A percentile compares a stretch with the other conserved stretches of the same genome.
phyloP scores from a whole-genome alignment of 2,329 filamentous ascomycete genomes.

The Calonectria multiphialidica region DNA sequence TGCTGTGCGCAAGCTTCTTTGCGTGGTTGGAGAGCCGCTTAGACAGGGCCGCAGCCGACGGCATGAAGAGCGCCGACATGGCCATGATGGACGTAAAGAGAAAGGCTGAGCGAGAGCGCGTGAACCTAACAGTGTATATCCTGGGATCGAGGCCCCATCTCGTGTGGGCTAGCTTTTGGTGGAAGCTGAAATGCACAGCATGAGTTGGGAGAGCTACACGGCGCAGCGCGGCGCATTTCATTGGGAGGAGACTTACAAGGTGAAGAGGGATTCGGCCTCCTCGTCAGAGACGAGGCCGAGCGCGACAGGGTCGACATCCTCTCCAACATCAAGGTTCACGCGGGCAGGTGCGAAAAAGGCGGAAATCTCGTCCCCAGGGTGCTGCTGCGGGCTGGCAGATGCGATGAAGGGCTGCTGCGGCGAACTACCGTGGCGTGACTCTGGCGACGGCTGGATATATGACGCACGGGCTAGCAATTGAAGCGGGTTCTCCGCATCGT shows the following conservation, averaged over 20 bases:
- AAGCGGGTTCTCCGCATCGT: constrained; percentile 81
- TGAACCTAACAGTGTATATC: constrained; percentile 74
- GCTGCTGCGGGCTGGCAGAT: constrained; percentile 29
- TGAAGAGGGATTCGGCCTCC: constrained; percentile 74
- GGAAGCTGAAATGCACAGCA: constrained; percentile 64
- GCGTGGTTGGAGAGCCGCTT: constrained; percentile 75
- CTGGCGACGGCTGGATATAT: constrained; percentile 70
- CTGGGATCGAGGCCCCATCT: constrained; percentile 79
- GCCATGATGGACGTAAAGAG: constrained; percentile 79
- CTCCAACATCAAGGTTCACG: constrained; percentile 72
- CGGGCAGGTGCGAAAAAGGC: constrained; percentile 76
- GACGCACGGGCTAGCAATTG: constrained; percentile 81
- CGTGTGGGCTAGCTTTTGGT: constrained; percentile 78
- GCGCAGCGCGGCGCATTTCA: background rate
- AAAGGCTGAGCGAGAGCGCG: constrained; percentile 76
- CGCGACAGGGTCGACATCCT: constrained; percentile 77
- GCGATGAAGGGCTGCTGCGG: constrained; percentile 40
- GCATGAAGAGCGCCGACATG: constrained; percentile 75
- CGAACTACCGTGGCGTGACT: constrained; percentile 44
- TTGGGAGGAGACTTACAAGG: constrained; percentile 63
- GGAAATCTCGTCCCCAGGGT: constrained; percentile 62
- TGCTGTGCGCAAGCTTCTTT: constrained; percentile 70
- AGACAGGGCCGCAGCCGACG: constrained; percentile 72
- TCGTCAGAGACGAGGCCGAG: constrained; percentile 75
- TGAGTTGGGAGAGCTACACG: background rate